A percentile compares a stretch with the other conserved stretches of the same genome.
phyloP scores from a whole-genome alignment of 257 asterid genomes.

The Capsicum baccatum region DNA sequence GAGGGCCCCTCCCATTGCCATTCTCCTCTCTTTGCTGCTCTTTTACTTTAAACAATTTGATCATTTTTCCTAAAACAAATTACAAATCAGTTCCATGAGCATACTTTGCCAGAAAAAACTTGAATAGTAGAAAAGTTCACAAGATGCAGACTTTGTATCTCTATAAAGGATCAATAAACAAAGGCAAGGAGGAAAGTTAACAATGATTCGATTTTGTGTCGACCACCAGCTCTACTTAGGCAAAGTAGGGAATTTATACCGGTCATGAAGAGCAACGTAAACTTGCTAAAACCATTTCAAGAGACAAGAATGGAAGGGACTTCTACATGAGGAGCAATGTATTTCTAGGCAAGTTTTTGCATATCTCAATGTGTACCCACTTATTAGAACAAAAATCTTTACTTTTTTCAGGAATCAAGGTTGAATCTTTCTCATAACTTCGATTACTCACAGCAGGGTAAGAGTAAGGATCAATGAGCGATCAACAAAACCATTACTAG shows the following conservation, averaged over 20 bases:
- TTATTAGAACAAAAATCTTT: not conserved
- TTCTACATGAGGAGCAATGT: not conserved
- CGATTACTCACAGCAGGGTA: not conserved
- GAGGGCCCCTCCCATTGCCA: slow-evolving; percentile 31
- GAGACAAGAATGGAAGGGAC: not conserved
- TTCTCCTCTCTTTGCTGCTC: slow-evolving; percentile 44
- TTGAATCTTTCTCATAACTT: not conserved
- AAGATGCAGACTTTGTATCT: not conserved
- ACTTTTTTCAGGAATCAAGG: not conserved
- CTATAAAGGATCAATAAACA: not conserved
- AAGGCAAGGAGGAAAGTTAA: not conserved
- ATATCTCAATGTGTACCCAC: not conserved
- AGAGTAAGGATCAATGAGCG: not conserved
- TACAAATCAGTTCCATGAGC: not conserved
- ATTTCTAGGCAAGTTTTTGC: not conserved
- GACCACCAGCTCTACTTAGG: not conserved
- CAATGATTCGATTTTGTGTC: not conserved
- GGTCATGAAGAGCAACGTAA: not conserved
- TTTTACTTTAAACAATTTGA: slow-evolving; percentile 46
- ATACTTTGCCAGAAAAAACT: not conserved
- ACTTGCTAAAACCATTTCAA: not conserved
- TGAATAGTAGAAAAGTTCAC: slow-evolving; percentile 2
- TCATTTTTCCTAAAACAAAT: slow-evolving; percentile 41
- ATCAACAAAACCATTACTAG: not conserved
- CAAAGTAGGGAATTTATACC: not conserved